Evolutionary conservation across 2,329 filamentous ascomycete genomes (phyloP).

Genomic region (Diplodia intermedia): DNA sequence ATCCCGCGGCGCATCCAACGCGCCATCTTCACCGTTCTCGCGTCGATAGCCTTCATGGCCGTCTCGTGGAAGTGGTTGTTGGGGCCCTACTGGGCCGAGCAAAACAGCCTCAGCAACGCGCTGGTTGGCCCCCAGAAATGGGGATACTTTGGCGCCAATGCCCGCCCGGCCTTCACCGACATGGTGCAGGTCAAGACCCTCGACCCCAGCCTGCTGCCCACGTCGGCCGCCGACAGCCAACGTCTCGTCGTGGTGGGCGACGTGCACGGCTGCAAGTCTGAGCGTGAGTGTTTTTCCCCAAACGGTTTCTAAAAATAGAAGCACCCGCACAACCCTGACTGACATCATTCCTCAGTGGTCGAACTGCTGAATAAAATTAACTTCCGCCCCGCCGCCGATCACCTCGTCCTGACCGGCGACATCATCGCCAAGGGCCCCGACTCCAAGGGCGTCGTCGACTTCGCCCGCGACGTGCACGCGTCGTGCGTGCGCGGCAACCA

Average conservation of each 20-base stretch:
- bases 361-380: conserved; percentile 70
- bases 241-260: conserved; percentile 86
- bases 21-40: conserved; percentile 44
- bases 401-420: conserved; percentile 50
- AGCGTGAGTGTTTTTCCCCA: conserved; percentile 56
- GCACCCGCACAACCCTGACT: not conserved
- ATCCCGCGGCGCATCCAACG: conserved; percentile 48
- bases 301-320: not conserved
- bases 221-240: conserved; percentile 49
- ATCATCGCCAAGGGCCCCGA: conserved; percentile 83
- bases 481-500: conserved; percentile 90
- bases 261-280: conserved; percentile 83
- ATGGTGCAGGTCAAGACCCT: conserved; percentile 60
- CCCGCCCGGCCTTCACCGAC: conserved; percentile 56
- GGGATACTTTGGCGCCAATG: conserved; percentile 55
- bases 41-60: conserved; percentile 41
- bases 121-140: conserved; percentile 42
- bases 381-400: conserved; percentile 65
- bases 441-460: conserved; percentile 76
- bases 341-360: conserved; percentile 46
- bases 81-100: conserved; percentile 46
- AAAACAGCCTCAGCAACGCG: conserved; percentile 44
- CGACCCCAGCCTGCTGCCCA: conserved; percentile 56
- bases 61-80: conserved; percentile 48
- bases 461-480: conserved; percentile 75